Evolutionary conservation across 129 eudicot species (phyloP).

Genomic region (Cynara cardunculus): DNA sequence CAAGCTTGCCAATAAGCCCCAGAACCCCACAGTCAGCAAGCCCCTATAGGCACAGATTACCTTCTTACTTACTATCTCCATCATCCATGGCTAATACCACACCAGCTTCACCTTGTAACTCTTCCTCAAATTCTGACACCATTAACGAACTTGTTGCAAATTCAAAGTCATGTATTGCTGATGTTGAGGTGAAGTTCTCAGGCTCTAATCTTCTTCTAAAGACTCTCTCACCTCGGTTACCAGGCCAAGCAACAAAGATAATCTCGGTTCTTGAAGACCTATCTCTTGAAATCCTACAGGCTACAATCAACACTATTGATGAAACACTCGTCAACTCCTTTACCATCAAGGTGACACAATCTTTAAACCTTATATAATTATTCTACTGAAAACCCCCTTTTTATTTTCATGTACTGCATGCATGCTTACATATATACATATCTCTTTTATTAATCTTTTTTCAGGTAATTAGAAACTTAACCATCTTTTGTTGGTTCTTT

Average conservation of each 20-base stretch:
- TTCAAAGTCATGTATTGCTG: conserved; percentile 76
- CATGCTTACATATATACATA: not conserved
- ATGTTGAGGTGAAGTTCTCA: conserved; percentile 86
- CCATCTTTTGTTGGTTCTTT: not conserved
- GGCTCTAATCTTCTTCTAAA: conserved; percentile 73
- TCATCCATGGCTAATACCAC: conserved; percentile 28
- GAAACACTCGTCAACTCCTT: conserved; percentile 65
- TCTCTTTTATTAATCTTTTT: not conserved
- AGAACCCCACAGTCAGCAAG: conserved; percentile 69
- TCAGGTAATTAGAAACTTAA: not conserved
- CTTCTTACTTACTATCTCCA: conserved; percentile 14
- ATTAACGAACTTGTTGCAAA: conserved; percentile 75
- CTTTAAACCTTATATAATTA: not conserved
- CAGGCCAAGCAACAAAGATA: conserved; percentile 78
- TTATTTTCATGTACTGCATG: conserved; percentile 19
- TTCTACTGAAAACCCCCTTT: not conserved
- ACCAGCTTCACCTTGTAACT: conserved; percentile 42
- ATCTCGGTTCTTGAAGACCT: conserved; percentile 69
- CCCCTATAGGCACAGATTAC: conserved; percentile 53
- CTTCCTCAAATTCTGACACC: conserved; percentile 40
- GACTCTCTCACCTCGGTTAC: conserved; percentile 61
- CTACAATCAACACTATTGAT: conserved; percentile 54
- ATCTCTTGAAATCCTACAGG: conserved; percentile 81
- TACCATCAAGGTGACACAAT: conserved; percentile 77
- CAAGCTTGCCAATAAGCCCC: conserved; percentile 81